phyloP scores from a whole-genome alignment of 2,329 filamentous ascomycete genomes.

The Colletotrichum sp. region DNA sequence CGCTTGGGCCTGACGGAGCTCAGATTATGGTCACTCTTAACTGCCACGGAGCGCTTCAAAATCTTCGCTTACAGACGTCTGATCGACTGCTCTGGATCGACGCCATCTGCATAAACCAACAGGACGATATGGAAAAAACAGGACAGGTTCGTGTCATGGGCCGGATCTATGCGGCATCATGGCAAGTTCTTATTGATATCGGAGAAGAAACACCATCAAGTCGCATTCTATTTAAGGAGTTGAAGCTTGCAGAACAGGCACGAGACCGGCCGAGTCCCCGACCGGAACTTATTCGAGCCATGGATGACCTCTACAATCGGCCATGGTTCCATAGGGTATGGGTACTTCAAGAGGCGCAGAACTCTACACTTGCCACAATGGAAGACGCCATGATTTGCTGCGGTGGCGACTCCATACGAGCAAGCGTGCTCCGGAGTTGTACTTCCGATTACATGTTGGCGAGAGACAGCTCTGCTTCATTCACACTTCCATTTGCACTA shows the following conservation, averaged over 20 bases:
- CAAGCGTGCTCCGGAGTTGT: too few species aligned
- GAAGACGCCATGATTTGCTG: too few species aligned
- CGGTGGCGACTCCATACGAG: too few species aligned
- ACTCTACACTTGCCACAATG: neutral
- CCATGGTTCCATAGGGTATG: neutral
- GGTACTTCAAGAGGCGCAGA: neutral
- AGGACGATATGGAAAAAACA: neutral
- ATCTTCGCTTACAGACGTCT: accelerated
- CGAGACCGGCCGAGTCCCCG: too few species aligned
- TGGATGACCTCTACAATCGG: neutral
- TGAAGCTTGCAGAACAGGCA: neutral
- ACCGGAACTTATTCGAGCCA: too few species aligned
- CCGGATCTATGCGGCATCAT: accelerated
- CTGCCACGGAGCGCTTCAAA: accelerated
- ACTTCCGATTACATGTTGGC: too few species aligned
- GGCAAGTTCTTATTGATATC: accelerated
- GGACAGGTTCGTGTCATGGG: neutral
- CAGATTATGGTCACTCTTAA: neutral
- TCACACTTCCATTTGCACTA: too few species aligned
- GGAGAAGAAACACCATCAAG: neutral
- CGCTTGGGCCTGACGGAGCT: accelerated
- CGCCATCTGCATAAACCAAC: neutral
- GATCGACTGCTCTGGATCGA: neutral
- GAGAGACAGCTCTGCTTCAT: too few species aligned
- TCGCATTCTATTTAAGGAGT: accelerated